phyloP scores from a whole-genome alignment of 805 yeast species.

The Wickerhamiella parazyma region DNA sequence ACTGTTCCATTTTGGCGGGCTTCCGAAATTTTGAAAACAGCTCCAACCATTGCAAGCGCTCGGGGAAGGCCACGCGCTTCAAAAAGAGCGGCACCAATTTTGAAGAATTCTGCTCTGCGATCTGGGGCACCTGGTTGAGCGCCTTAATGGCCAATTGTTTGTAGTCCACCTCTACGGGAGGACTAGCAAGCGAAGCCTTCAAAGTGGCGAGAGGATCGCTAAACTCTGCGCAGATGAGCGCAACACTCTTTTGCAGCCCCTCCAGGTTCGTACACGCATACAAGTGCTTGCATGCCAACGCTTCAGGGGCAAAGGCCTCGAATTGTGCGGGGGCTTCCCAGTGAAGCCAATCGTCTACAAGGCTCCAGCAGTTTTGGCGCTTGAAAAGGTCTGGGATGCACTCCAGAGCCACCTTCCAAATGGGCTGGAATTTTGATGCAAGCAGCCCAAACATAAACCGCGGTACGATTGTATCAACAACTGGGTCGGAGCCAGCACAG shows the following conservation, averaged over 20 bases:
- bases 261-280: constrained; percentile 12
- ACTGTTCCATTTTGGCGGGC: constrained; percentile 39
- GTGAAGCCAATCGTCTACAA: background rate
- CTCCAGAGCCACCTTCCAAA: constrained; percentile 67
- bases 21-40: constrained; percentile 52
- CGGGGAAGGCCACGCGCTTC: constrained; percentile 19
- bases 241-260: constrained; percentile 13
- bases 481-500: constrained; percentile 21
- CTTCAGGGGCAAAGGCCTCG: background rate
- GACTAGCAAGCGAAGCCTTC: constrained; percentile 15
- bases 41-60: constrained; percentile 35
- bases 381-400: constrained; percentile 36
- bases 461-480: constrained; percentile 27
- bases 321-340: background rate
- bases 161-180: constrained; percentile 20
- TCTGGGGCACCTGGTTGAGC: constrained; percentile 41
- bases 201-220: background rate
- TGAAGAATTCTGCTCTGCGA: constrained; percentile 54
- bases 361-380: constrained; percentile 25
- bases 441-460: constrained; percentile 55
- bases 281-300: constrained; percentile 6
- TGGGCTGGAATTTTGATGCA: constrained; percentile 65
- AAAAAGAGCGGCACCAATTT: constrained; percentile 45
- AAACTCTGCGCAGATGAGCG: constrained; percentile 12
- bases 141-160: constrained; percentile 47